Conservation (phyloP, 2,329 filamentous ascomycete genomes). For the Hymenoscyphus repandus region DNA sequence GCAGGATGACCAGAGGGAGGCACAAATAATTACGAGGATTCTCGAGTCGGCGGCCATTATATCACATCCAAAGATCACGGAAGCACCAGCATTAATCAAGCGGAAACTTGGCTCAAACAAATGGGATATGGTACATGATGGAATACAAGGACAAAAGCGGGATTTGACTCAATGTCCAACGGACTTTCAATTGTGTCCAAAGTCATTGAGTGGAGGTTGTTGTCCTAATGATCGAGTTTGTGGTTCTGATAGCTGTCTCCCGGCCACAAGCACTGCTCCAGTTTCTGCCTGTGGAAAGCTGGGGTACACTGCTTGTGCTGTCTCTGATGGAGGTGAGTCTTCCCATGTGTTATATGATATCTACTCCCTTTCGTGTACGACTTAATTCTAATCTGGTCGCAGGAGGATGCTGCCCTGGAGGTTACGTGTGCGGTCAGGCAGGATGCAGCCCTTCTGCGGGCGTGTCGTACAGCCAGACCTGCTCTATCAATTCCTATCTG, state of each 20-base stretch:
- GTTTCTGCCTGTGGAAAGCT: constrained; percentile 21
- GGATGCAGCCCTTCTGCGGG: constrained; percentile 43
- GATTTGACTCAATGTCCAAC: constrained; percentile 22
- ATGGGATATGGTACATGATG: constrained; percentile 27
- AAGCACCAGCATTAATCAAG: constrained; percentile 15
- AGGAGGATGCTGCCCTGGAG: constrained; percentile 35
- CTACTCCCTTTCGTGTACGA: too few species aligned
- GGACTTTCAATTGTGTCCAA: constrained; percentile 25
- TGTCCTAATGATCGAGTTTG: constrained; percentile 43
- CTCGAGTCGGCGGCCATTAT: constrained; percentile 9
- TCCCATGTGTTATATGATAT: constrained; percentile 13
- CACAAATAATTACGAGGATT: constrained; percentile 4
- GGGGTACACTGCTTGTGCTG: constrained; percentile 24
- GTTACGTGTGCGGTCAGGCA: constrained; percentile 42
- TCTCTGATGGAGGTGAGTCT: constrained; percentile 25
- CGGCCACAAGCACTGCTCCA: constrained; percentile 21
- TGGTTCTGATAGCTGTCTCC: constrained; percentile 39
- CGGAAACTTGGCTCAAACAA: constrained; percentile 25
- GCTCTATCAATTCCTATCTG: constrained; percentile 40
- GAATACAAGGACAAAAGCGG: constrained; percentile 26
- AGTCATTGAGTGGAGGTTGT: constrained; percentile 27
- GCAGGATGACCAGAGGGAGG: background rate
- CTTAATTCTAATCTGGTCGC: constrained; percentile 3
- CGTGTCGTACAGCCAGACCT: constrained; percentile 36
- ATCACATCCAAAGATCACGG: constrained; percentile 22